Base-by-base conservation (phyloP, 2,329 filamentous ascomycete species). In the Anthostomella pinea region DNA sequence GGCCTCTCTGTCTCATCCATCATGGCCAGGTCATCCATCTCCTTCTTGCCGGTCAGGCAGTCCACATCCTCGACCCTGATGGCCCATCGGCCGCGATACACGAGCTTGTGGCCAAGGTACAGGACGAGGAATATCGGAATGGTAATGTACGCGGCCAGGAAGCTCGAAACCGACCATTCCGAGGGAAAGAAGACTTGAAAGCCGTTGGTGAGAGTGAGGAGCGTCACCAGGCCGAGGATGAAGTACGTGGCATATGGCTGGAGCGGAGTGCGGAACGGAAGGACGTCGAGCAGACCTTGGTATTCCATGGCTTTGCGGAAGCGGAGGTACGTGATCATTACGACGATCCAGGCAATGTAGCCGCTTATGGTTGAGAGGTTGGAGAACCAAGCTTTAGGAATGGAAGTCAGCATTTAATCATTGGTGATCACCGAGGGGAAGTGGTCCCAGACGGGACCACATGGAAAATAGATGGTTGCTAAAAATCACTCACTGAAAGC, bases 161-260 rank as follows among this genome's bases (percentile, higher is more conserved):
- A 93, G 50, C 70, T 69, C 5, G 71, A 67, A 0, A 72, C 73
- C 11, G 69, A 74, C 75, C 81, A 91, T 18, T 80, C 68, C 6
- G 69, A 64, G 0, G 79, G 76, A 57, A 83, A 83, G 57, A 91
- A 90, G 10, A 84, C 75, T 22, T 81, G 75, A 62, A 89, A 91
- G 1, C 85, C 86, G 51, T 87, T 87, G 49, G 86, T 81, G 3
- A 90, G 62, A 2, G 73, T 77, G n/a, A 90, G 67, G 17, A 87
- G 62, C 3, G 60, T 56, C 35, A 87, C 73, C 16, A 79, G 55
- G 11, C 73, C 56, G 2, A 87, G 70, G 8, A 73, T 70, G 35
- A 75, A 62, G 52, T 72, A 87, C 0, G 83, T 75, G 2, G 77
- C 78, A 53, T 82, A 88, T 0, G 85, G 77, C 56, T 80, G 75